These are phyloP conservation scores for Balakata baccata DNA, from an alignment of 345 rosid genomes.

Conservation along the genomic window DNA sequence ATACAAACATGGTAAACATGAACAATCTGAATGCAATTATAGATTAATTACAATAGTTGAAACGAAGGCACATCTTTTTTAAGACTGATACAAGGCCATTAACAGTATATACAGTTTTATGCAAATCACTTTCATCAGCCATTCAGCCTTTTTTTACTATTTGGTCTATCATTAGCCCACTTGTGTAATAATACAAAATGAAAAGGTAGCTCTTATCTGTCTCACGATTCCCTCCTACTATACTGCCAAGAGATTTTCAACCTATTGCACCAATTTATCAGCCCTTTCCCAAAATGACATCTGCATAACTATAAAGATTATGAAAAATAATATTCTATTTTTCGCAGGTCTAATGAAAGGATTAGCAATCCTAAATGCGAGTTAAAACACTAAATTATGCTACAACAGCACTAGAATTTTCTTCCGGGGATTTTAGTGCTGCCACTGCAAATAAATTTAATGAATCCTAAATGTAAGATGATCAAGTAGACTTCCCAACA, in stretches of 20 bases:
- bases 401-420: neutral
- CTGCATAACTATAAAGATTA: neutral
- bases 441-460: neutral
- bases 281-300: neutral
- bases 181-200: neutral
- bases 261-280: neutral
- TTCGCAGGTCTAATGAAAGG: neutral
- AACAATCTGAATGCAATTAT: neutral
- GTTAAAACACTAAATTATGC: neutral
- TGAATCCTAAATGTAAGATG: neutral
- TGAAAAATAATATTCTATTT: neutral
- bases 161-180: neutral
- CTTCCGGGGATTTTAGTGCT: neutral
- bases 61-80: neutral
- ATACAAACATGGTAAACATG: neutral
- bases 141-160: neutral
- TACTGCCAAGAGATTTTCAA: neutral
- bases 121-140: constrained; percentile 3
- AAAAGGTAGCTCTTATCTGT: neutral
- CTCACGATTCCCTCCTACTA: neutral
- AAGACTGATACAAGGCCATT: neutral
- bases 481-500: neutral
- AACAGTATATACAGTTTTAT: neutral
- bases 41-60: neutral
- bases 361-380: neutral